Base-by-base conservation (phyloP, 2,329 filamentous ascomycete species). In the Tetracladium maxilliforme region DNA sequence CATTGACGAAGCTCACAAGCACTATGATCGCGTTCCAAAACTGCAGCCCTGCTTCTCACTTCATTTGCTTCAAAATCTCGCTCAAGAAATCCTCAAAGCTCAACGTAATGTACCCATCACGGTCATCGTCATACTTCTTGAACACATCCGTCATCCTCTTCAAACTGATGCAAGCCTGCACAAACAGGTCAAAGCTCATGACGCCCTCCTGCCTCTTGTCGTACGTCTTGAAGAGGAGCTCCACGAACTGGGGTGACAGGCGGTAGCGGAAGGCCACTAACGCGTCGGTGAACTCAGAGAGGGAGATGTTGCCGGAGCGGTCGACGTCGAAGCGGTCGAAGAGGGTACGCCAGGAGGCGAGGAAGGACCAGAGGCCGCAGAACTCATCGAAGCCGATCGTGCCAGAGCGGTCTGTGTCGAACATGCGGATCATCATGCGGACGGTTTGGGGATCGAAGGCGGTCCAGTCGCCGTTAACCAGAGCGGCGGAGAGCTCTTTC, bases 91-190 rank as follows among this genome's bases (percentile, higher is more conserved):
- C 77, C 54, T 84, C 78, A 41, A 86, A 86, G 46, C 75, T 81
- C 27, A 86, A 52, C 4, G 77, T 86, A 39, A 86, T 81, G 48
- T 86, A 95, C 3, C 90, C 90, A 52, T 95, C 90, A 21, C 90
- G 70, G 51, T 98, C 90, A 42, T 92, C 81, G 40, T 98, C 90
- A 49, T 95, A 98, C 54, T 86, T 87, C 64, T 98, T 98, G 51
- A 98, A 98, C 15, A 93, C 84, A 51, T 98, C 90, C 31, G 90
- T 98, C 87, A 98, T 95, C 40, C 90, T 70, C 67, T 95, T 94
- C 42, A 98, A 61, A 40, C 74, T 84, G 46, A 98, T 95, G 51
- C 90, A 95, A 26, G 83, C 83, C 61, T 98, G 90, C 32, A 98
- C 90, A 44, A 98, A 98, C 25, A 98, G 54, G 55, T 98, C 90